phyloP scores from a whole-genome alignment of 495 filamentous ascomycete genomes.

The Lophiotrema nucula region DNA sequence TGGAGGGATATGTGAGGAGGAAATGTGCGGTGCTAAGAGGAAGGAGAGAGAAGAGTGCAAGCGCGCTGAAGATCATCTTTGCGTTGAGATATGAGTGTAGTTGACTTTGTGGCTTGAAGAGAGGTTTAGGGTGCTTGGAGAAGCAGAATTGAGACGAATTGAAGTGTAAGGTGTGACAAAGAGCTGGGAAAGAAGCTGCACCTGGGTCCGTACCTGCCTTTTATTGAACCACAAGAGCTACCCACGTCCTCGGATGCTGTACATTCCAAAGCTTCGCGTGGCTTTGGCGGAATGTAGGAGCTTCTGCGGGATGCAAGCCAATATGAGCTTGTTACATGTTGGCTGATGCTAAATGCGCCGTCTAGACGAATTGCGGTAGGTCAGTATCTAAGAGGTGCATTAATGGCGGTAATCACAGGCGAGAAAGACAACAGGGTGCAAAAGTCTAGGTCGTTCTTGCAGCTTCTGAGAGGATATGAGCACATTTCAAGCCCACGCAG shows the following conservation, averaged over 20 bases:
- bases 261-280: slow-evolving; percentile 15
- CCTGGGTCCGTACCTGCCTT: slow-evolving; percentile 12
- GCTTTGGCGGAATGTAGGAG: not conserved
- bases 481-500: slow-evolving; percentile 15
- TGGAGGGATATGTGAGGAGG: slow-evolving; percentile 54
- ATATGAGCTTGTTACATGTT: slow-evolving; percentile 23
- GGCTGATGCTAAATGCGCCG: no score
- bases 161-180: not conserved
- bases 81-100: no score
- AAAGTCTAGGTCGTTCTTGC: no score
- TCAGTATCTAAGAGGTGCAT: no score
- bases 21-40: slow-evolving; percentile 58
- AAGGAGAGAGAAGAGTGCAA: slow-evolving; percentile 29
- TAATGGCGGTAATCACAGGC: no score
- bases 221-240: slow-evolving; percentile 18
- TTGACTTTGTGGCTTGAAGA: no score
- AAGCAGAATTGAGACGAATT: not conserved
- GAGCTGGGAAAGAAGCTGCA: not conserved
- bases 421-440: no score
- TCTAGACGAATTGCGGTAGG: not conserved
- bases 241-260: slow-evolving; percentile 8
- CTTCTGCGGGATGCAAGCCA: slow-evolving; percentile 4
- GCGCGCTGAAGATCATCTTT: slow-evolving; percentile 26
- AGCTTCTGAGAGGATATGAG: slow-evolving; percentile 26
- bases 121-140: not conserved